A percentile compares a stretch with the other conserved stretches of the same genome.
Evolutionary conservation across 306 rosid species (phyloP).

Genomic region (Vigna mungo): DNA sequence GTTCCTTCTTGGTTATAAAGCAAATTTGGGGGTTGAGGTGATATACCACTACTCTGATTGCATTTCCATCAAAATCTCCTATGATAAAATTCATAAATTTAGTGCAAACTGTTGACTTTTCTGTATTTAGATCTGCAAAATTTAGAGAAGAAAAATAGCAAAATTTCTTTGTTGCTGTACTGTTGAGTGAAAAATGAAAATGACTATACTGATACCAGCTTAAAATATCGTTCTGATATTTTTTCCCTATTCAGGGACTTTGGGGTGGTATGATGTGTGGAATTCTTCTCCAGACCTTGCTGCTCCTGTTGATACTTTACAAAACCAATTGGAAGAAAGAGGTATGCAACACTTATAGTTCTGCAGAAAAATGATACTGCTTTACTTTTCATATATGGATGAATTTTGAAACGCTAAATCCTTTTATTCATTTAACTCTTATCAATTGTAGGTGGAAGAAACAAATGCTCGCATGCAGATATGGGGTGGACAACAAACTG

Average conservation of each 20-base stretch:
- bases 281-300: conserved; percentile 50
- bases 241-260: conserved; percentile 45
- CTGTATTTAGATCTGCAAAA: conserved; percentile 14
- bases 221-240: conserved; percentile 13
- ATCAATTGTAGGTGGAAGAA: conserved; percentile 46
- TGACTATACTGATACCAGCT: neutral
- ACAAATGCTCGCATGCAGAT: conserved; percentile 46
- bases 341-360: conserved; percentile 42
- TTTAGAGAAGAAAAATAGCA: conserved; percentile 2
- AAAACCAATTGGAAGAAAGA: conserved; percentile 58
- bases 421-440: conserved; percentile 18
- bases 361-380: conserved; percentile 25
- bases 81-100: neutral
- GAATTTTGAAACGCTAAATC: conserved; percentile 25
- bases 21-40: conserved; percentile 75
- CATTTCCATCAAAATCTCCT: neutral
- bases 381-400: conserved; percentile 17
- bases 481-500: conserved; percentile 51
- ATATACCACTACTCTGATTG: neutral
- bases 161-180: neutral
- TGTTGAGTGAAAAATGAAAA: neutral
- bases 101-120: neutral
- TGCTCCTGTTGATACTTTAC: conserved; percentile 47
- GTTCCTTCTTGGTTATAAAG: conserved; percentile 66
- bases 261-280: conserved; percentile 67